phyloP scores from a whole-genome alignment of 1,284 basidiomycete species.

The Leccinum holopus region DNA sequence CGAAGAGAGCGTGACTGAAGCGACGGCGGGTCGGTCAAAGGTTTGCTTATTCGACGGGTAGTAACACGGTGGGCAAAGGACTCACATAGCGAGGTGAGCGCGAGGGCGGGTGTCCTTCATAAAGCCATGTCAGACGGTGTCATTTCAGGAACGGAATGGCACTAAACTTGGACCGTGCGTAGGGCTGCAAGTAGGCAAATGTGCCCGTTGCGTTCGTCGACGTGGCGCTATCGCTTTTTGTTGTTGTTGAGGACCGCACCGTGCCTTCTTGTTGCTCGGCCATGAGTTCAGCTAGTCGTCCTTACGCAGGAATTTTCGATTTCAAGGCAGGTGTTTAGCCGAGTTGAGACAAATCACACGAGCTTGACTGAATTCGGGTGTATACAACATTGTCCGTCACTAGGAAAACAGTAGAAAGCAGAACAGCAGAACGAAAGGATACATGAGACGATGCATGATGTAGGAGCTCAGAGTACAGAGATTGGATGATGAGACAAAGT shows the following conservation, averaged over 20 bases:
- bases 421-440: constrained; percentile 20
- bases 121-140: constrained; percentile 16
- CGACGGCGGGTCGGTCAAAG: not conserved
- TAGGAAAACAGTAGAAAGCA: constrained; percentile 3
- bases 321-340: not conserved
- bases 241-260: not conserved
- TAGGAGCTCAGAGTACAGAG: not conserved
- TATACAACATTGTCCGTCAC: constrained; percentile 16
- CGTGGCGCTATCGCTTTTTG: not conserved
- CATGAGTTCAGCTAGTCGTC: constrained; percentile 8
- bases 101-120: constrained; percentile 26
- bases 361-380: too few species aligned
- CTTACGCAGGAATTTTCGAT: not conserved
- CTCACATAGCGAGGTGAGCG: constrained; percentile 35
- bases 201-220: constrained; percentile 22
- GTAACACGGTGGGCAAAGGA: not conserved
- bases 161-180: constrained; percentile 35
- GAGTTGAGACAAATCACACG: not conserved
- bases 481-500: not conserved
- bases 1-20: constrained; percentile 38
- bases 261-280: constrained; percentile 3
- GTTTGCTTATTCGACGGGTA: not conserved
- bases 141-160: not conserved
- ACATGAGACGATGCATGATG: constrained; percentile 9
- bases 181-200: constrained; percentile 32